A percentile compares a stretch with the other conserved stretches of the same genome.
phyloP scores from a whole-genome alignment of 73 alveolate genomes.

The Tetrahymena malaccensis region DNA sequence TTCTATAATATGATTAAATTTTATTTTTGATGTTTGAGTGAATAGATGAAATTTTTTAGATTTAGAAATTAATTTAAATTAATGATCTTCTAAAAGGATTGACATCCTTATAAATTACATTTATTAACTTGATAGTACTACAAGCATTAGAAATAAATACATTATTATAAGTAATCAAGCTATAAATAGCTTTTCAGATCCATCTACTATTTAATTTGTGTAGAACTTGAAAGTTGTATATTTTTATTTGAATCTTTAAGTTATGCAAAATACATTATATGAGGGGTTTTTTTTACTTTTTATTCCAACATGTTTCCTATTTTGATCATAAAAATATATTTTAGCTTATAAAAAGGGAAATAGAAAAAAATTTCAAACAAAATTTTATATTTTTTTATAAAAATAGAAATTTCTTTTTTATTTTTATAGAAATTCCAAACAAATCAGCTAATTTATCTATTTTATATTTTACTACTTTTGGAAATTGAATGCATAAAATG shows the following conservation, averaged over 20 bases:
- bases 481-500: background rate
- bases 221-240: constrained; percentile 37
- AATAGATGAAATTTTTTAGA: too few species aligned
- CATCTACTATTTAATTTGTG: background rate
- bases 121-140: background rate
- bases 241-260: constrained; percentile 36
- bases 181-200: background rate
- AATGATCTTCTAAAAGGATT: background rate
- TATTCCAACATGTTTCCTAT: constrained; percentile 14
- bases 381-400: too few species aligned
- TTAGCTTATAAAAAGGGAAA: background rate
- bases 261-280: constrained; percentile 30
- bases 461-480: background rate
- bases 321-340: background rate
- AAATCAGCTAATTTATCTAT: background rate
- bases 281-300: constrained; percentile 5
- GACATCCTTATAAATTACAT: background rate
- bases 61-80: too few species aligned
- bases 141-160: background rate
- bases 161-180: background rate
- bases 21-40: too few species aligned
- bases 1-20: too few species aligned
- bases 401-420: background rate
- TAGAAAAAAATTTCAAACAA: too few species aligned
- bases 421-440: background rate